Conservation (phyloP, 345 rosid genomes). For the Tarenaya hassleriana region DNA sequence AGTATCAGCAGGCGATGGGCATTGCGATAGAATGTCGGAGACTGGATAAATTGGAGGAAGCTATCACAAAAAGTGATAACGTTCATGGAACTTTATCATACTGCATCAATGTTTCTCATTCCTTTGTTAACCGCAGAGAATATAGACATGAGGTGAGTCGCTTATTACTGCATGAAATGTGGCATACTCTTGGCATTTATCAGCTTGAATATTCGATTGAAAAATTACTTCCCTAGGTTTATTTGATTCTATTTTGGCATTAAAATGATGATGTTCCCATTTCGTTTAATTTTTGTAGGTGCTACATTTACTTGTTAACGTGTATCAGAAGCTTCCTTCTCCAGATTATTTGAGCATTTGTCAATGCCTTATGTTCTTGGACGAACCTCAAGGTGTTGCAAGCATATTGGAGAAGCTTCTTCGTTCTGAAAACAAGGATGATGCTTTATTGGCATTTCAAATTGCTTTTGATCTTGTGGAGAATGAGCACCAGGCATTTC, state of each 20-base stretch:
- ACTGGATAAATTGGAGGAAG: slow-evolving; percentile 96
- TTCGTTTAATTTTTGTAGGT: slow-evolving; percentile 48
- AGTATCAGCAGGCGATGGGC: slow-evolving; percentile 99
- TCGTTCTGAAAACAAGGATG: slow-evolving; percentile 73
- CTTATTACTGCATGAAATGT: not conserved
- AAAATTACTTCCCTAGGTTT: not conserved
- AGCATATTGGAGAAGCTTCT: slow-evolving; percentile 90
- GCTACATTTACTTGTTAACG: slow-evolving; percentile 81
- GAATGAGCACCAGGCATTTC: slow-evolving; percentile 98
- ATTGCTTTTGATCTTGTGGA: slow-evolving; percentile 95
- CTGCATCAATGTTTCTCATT: slow-evolving; percentile 82
- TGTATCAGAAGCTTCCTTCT: slow-evolving; percentile 80
- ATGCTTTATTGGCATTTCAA: slow-evolving; percentile 83
- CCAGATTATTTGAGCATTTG: slow-evolving; percentile 94
- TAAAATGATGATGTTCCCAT: slow-evolving; percentile 16
- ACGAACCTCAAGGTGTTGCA: slow-evolving; percentile 83
- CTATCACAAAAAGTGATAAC: slow-evolving; percentile 84
- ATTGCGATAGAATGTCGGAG: slow-evolving; percentile 96
- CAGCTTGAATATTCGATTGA: not conserved
- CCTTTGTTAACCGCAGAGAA: slow-evolving; percentile 84
- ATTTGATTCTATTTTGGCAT: slow-evolving; percentile 6
- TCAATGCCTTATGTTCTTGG: slow-evolving; percentile 96
- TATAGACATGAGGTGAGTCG: slow-evolving; percentile 76
- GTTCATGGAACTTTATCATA: slow-evolving; percentile 75
- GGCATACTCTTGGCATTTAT: too few species aligned